phyloP scores from a whole-genome alignment of 257 asterid species.

The Nicotiana sylvestris region DNA sequence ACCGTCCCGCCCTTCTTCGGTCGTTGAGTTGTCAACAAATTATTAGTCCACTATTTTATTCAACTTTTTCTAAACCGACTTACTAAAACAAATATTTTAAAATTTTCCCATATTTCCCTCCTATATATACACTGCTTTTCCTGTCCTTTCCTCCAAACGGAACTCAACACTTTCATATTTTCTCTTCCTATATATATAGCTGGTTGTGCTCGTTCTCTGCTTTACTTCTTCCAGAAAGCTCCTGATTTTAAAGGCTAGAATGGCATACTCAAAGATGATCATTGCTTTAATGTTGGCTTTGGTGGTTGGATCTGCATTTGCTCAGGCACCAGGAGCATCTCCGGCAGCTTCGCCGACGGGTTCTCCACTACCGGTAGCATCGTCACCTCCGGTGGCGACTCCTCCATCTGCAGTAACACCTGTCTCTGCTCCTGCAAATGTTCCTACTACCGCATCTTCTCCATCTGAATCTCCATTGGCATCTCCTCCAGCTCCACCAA shows the following conservation, averaged over 20 bases:
- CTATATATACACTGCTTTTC: neutral
- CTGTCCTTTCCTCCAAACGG: fast-evolving
- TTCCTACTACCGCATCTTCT: constrained; percentile 7
- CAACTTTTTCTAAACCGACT: neutral
- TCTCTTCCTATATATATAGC: constrained; percentile 17
- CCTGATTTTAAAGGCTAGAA: neutral
- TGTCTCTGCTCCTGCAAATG: constrained; percentile 22
- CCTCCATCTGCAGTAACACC: constrained; percentile 16
- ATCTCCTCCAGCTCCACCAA: constrained; percentile 34
- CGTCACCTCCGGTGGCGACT: constrained; percentile 16
- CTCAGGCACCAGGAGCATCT: constrained; percentile 47
- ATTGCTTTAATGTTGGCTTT: constrained; percentile 30
- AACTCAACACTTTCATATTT: neutral
- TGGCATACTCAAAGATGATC: constrained; percentile 28
- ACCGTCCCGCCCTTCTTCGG: neutral
- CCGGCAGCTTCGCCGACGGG: constrained; percentile 39
- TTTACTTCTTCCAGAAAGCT: neutral
- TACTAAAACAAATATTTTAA: neutral
- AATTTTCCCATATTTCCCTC: neutral
- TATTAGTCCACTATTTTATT: neutral
- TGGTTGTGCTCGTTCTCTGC: neutral
- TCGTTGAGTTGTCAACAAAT: neutral
- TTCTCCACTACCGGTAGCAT: constrained; percentile 22
- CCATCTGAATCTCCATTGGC: constrained; percentile 26
- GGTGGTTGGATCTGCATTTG: constrained; percentile 33